Evolutionary conservation across 1,284 basidiomycete species (phyloP), one percentile per base, ranked within the genome.

Genomic region (Ganoderma boninense): DNA sequence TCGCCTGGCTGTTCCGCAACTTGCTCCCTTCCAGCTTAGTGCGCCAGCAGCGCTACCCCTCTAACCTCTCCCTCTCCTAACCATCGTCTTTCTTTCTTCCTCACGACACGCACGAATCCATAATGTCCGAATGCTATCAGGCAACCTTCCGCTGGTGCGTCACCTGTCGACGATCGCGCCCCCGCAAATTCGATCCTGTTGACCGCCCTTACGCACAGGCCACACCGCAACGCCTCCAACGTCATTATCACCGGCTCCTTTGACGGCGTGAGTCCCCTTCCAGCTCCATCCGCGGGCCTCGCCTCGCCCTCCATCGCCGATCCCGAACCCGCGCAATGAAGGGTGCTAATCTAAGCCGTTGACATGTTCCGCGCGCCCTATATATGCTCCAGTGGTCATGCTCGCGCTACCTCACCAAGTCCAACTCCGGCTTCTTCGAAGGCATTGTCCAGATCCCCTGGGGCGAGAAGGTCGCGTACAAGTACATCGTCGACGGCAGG

Each of bases 171-270:
- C 57, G 44, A 62, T 56, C 54, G 49, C 57, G 57, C 56, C 14
- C 64, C 13, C 49, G 18, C 20, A 49, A n/a, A 52, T 4, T 49
- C 35, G 52, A 16, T 56, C 62, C n/a, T 49, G n/a, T 20, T 54
- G 38, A 44, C n/a, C 29, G 61, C 62, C 23, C 26, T 32, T 26
- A 5, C 16, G 68, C 66, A 35, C 49, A 69, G 90, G 90, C 92
- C 92, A 38, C 84, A 87, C 72, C 71, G 82, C 43, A 84, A 86
- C 69, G 87, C 92, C 64, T 83, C 80, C 63, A 81, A 84, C 68
- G 92, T 94, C 69, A 87, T 93, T 74, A 87, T 92, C 69, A 93
- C 92, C 23, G 93, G 93, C 64, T 86, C 90, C 43, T 95, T 95
- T 79, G 93, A 95, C 85, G 82, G 91, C 80, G 93, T 93, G 78